Conservation (phyloP, 352 stramenopile species). For the Globisporangium splendens region DNA sequence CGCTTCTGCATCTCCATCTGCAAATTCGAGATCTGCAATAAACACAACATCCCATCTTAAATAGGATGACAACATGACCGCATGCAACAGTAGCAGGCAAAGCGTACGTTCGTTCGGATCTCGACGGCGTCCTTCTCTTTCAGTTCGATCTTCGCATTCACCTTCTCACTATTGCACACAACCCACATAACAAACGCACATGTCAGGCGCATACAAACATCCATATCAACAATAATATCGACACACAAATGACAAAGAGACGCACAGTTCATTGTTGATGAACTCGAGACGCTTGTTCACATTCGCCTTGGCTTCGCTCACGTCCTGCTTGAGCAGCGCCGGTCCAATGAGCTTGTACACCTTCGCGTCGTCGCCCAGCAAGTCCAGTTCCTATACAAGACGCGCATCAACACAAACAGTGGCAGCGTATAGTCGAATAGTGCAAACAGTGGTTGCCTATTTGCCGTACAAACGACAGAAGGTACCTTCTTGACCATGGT, state of each 20-base stretch:
- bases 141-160: slow-evolving; percentile 81
- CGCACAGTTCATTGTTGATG: slow-evolving; percentile 92
- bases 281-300: slow-evolving; percentile 96
- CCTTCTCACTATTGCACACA: slow-evolving; percentile 59
- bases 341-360: slow-evolving; percentile 95
- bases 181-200: neutral
- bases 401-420: neutral
- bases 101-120: slow-evolving; percentile 80
- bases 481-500: slow-evolving; percentile 92
- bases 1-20: slow-evolving; percentile 90
- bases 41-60: slow-evolving; percentile 8
- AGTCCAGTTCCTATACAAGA: slow-evolving; percentile 58
- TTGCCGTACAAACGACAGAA: neutral
- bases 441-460: no score
- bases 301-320: slow-evolving; percentile 92
- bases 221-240: neutral
- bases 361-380: slow-evolving; percentile 85
- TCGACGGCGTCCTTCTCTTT: slow-evolving; percentile 90
- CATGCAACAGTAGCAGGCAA: neutral
- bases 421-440: neutral
- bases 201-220: neutral
- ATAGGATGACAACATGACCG: neutral
- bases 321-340: slow-evolving; percentile 94
- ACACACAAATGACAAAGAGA: slow-evolving; percentile 1
- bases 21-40: slow-evolving; percentile 76